A percentile compares a stretch with the other conserved stretches of the same genome.
Evolutionary conservation across 179 eudicot genomes (phyloP).

Genomic region (Spinacia oleracea): DNA sequence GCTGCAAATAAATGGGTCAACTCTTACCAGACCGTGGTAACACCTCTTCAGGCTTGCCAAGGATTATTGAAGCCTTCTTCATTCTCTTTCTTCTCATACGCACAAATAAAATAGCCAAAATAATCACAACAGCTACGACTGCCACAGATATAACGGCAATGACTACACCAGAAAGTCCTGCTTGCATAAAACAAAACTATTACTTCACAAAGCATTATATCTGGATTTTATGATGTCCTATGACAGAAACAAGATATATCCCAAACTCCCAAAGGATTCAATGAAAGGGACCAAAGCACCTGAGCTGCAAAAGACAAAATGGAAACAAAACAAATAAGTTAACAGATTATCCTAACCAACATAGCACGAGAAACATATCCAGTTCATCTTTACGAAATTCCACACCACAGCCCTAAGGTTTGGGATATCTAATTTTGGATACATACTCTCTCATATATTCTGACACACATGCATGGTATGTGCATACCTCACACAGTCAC

Average conservation of each 20-base stretch:
- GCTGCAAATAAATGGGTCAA: slow-evolving; percentile 1
- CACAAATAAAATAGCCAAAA: slow-evolving; percentile 17
- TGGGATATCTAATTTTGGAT: neutral
- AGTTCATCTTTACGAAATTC: neutral
- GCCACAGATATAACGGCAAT: slow-evolving; percentile 34
- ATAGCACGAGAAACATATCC: neutral
- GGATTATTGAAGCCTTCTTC: slow-evolving; percentile 9
- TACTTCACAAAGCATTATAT: slow-evolving; percentile 20
- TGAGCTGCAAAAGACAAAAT: slow-evolving; percentile 32
- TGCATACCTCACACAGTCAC: neutral
- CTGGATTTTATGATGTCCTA: slow-evolving; percentile 10
- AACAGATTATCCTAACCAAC: neutral
- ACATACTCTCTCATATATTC: neutral
- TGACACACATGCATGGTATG: neutral
- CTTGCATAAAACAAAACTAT: slow-evolving; percentile 14
- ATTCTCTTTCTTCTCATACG: slow-evolving; percentile 28
- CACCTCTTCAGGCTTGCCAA: slow-evolving; percentile 20
- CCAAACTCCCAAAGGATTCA: slow-evolving; percentile 16
- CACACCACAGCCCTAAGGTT: slow-evolving; percentile 1
- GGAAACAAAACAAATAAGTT: slow-evolving; percentile 5
- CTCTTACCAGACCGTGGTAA: slow-evolving; percentile 26
- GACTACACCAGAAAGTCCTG: slow-evolving; percentile 35
- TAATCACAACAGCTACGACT: slow-evolving; percentile 24
- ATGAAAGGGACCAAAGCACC: slow-evolving; percentile 26
- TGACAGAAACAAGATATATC: slow-evolving; percentile 17